Conservation (phyloP, 2,329 filamentous ascomycete species). For the Aurifilum marmelostoma region DNA sequence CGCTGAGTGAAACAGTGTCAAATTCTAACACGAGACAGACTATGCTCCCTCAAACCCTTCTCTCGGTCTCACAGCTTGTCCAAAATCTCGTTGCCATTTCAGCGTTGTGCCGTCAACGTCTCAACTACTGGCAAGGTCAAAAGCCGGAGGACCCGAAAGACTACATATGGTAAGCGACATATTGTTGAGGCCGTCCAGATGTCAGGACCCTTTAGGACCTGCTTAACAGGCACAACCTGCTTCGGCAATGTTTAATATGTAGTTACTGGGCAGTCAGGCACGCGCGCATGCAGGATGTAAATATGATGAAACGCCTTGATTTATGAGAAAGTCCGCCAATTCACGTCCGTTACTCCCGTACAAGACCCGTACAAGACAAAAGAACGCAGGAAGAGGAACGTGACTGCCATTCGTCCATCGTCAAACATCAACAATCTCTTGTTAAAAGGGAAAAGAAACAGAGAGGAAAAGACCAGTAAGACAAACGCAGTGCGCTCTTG, state of each 20-base stretch:
- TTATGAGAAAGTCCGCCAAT: slow-evolving; percentile 7
- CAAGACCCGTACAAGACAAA: slow-evolving; percentile 17
- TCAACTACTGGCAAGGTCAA: no score
- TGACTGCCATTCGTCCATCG: slow-evolving; percentile 26
- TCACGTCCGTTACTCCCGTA: slow-evolving; percentile 12
- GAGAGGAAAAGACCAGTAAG: slow-evolving; percentile 16
- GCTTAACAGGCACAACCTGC: no score
- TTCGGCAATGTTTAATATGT: not conserved
- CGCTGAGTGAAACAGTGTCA: no score
- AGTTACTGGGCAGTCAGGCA: not conserved
- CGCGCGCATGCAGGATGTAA: not conserved
- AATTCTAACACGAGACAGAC: no score
- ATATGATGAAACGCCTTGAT: slow-evolving; percentile 1
- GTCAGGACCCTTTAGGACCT: not conserved
- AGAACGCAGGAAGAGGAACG: slow-evolving; percentile 10
- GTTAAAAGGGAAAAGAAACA: slow-evolving; percentile 13
- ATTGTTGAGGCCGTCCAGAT: no score
- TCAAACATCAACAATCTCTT: slow-evolving; percentile 27
- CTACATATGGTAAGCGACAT: no score
- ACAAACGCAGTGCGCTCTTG: slow-evolving; percentile 27
- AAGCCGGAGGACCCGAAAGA: not conserved
- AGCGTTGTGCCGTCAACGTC: no score
- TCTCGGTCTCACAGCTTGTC: no score
- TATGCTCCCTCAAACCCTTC: no score
- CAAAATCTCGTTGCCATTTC: no score